Evolutionary conservation across 306 rosid genomes (phyloP).

Genomic region (Myrica gale): DNA sequence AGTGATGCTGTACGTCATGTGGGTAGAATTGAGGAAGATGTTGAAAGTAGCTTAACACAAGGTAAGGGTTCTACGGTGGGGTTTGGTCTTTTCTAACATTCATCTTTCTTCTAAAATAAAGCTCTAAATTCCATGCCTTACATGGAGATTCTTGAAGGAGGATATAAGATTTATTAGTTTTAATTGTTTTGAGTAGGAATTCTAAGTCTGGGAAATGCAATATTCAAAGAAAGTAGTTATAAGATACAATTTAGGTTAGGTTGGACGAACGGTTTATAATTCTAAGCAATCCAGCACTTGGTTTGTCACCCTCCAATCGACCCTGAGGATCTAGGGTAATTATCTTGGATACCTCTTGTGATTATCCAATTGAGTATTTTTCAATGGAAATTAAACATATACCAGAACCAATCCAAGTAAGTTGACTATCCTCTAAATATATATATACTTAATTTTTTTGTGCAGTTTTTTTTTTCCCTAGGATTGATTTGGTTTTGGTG

Average conservation of each 20-base stretch:
- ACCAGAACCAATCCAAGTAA: no score
- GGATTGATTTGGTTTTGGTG: no score
- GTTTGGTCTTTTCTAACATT: slow-evolving; percentile 15
- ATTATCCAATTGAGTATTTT: no score
- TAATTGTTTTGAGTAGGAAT: not conserved
- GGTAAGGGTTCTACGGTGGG: slow-evolving; percentile 48
- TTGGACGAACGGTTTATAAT: not conserved
- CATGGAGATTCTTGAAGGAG: slow-evolving; percentile 10
- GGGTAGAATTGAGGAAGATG: slow-evolving; percentile 63
- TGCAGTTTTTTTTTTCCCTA: no score
- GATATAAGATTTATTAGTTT: slow-evolving; percentile 6
- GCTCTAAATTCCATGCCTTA: slow-evolving; percentile 5
- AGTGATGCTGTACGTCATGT: slow-evolving; percentile 40
- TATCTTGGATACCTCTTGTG: no score
- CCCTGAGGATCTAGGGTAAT: no score
- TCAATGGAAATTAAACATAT: no score
- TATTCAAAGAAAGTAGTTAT: not conserved
- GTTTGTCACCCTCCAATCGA: no score
- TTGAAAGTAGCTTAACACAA: slow-evolving; percentile 56
- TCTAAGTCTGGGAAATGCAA: not conserved
- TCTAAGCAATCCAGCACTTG: no score
- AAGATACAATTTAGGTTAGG: not conserved
- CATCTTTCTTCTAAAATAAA: slow-evolving; percentile 10
- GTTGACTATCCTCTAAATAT: no score
- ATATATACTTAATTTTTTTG: no score